Conservation (phyloP, 1,284 basidiomycete genomes). For the Dichomitus squalens region DNA sequence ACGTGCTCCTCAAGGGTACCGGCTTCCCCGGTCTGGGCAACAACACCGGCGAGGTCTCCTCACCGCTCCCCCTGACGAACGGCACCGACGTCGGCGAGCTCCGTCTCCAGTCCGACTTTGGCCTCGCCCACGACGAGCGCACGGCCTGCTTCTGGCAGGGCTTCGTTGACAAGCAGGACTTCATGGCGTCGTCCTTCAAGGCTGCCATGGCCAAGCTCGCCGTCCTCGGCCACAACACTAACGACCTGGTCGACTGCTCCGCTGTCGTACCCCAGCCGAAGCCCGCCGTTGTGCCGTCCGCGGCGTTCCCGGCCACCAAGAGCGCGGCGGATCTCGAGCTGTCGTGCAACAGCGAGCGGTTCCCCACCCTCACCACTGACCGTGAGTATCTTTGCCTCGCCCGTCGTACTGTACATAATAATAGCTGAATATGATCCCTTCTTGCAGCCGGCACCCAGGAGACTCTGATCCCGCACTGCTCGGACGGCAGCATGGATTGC, state of each 20-base stretch:
- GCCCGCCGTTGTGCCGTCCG: constrained; percentile 22
- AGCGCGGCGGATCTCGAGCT: constrained; percentile 16
- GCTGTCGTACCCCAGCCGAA: constrained; percentile 36
- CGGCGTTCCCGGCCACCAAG: constrained; percentile 23
- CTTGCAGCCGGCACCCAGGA: too few relatives aligned
- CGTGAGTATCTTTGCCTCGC: too few relatives aligned
- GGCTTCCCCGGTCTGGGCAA: constrained; percentile 33
- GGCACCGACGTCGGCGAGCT: constrained; percentile 26
- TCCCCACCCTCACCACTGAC: constrained; percentile 4
- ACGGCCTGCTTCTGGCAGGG: constrained; percentile 42
- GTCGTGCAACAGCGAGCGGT: constrained; percentile 13
- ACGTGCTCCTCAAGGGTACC: constrained; percentile 33
- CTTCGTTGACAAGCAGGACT: constrained; percentile 30
- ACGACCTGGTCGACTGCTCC: constrained; percentile 36
- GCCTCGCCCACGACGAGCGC: constrained; percentile 30
- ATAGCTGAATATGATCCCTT: too few relatives aligned
- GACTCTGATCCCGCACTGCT: too few relatives aligned
- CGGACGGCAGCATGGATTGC: too few relatives aligned
- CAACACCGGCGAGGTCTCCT: constrained; percentile 31
- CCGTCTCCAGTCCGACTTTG: constrained; percentile 36
- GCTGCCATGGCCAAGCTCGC: constrained; percentile 26
- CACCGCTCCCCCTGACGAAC: constrained; percentile 33
- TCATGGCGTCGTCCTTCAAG: constrained; percentile 30
- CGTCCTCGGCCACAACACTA: constrained; percentile 5
- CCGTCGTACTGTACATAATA: too few relatives aligned